Evolutionary conservation across 345 rosid species (phyloP), one percentile per base, ranked within the genome.

Genomic region (Ricinus communis): DNA sequence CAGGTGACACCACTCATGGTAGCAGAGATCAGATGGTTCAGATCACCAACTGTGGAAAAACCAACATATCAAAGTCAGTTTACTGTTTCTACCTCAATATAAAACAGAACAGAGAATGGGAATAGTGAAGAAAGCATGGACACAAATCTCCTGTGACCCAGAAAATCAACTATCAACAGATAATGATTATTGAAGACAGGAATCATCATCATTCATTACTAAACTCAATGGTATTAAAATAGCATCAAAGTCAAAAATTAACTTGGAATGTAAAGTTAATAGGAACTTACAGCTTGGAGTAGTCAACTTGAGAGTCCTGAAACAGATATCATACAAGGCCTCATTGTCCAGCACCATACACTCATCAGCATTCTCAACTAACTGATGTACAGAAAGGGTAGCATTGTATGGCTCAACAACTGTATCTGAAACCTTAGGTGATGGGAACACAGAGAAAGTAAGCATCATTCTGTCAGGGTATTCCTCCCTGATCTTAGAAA

Each of bases 381-480:
- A 46, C 55, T 74, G 73, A 62, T 74, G 78, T 28, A 74, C 78
- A 14, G 78, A 74, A 28, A 74, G 72, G 43, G 78, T 74, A 0
- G 78, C 78, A 33, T 74, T 74, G 33, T 74, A 74, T 5, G 78
- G 78, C 66, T 74, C 78, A 5, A 74, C 78, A 10, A 74, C 78
- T 0, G 78, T 74, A 46, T 74, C 78, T 27, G 78, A 74, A 12
- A 74, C 78, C 73, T 74, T 74, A 1, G 78, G 78, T 24, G 78
- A 68, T 41, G 78, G 78, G 59, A 74, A 74, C 46, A 74, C 78
- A 0, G 78, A 74, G 73, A 74, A 74, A 40, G 78, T 74, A 18
- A 74, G 73, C 78, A 74, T 74, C 78, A 74, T 74, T 19, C 78
- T 74, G 24, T 74, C 78, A 14, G 78, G 78, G 73, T 74, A 74